Conservation (phyloP, 2,329 filamentous ascomycete species). For the Fusarium albosuccineum region DNA sequence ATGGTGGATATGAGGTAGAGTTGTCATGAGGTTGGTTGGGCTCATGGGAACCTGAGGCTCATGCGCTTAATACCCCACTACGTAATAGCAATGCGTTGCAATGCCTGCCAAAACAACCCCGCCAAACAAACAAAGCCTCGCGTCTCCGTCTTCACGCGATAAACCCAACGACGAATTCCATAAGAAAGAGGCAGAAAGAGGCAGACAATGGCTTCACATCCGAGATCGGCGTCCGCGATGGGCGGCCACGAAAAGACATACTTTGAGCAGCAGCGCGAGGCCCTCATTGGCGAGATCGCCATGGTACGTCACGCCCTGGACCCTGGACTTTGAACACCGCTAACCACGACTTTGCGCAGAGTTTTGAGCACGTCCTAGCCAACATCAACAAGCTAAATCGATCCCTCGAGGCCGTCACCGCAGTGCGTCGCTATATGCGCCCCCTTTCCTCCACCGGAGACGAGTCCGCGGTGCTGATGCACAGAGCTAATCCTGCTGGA, state of each 20-base stretch:
- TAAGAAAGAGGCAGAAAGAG: not conserved
- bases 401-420: conserved; percentile 89
- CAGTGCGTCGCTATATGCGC: conserved; percentile 65
- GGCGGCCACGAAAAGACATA: conserved; percentile 66
- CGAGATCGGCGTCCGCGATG: conserved; percentile 44
- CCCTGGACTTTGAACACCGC: not conserved
- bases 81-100: not conserved
- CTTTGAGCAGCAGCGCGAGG: conserved; percentile 82
- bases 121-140: conserved; percentile 18
- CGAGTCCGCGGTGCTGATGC: no score
- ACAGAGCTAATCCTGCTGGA: not conserved
- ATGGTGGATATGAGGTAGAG: no score
- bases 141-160: conserved; percentile 22
- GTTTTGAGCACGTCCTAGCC: conserved; percentile 90
- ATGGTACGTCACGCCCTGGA: conserved; percentile 61
- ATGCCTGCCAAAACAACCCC: conserved; percentile 31
- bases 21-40: not conserved
- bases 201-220: conserved; percentile 51
- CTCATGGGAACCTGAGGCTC: no score
- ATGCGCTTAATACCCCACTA: conserved; percentile 12
- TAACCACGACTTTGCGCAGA: conserved; percentile 55
- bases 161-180: conserved; percentile 12
- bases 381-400: conserved; percentile 97
- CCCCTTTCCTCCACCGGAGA: no score
- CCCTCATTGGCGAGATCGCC: conserved; percentile 79